A percentile compares a stretch with the other conserved stretches of the same genome.
These are phyloP conservation scores for Trebouxiophyceae sp. DNA, from an alignment of 163 green algal genomes.

Conservation along the genomic window DNA sequence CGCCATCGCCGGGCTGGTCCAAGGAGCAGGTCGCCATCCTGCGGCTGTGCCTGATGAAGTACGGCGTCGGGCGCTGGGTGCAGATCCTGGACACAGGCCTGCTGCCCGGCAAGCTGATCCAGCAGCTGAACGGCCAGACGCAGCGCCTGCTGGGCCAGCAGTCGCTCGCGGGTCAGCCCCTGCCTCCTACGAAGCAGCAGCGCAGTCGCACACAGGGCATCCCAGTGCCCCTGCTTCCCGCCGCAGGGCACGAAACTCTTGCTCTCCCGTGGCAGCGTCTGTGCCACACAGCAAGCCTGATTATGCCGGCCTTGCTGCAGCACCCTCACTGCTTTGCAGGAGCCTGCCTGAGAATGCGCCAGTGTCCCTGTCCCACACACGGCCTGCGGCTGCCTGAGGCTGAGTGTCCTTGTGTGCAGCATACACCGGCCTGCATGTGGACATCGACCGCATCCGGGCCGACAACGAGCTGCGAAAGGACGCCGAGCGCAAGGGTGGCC, in stretches of 20 bases:
- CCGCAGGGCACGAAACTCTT: too few species aligned
- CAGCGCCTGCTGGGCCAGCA: slow-evolving; percentile 88
- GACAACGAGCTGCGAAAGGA: slow-evolving; percentile 66
- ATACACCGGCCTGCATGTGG: slow-evolving; percentile 75
- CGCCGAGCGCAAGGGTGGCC: slow-evolving; percentile 69
- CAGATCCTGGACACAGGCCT: slow-evolving; percentile 73
- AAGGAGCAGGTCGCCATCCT: slow-evolving; percentile 72
- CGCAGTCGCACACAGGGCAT: too few species aligned
- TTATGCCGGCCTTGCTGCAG: too few species aligned
- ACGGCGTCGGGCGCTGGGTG: slow-evolving; percentile 76
- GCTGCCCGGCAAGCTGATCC: slow-evolving; percentile 84
- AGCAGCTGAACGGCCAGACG: slow-evolving; percentile 87
- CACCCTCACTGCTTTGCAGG: too few species aligned
- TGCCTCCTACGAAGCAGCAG: too few species aligned
- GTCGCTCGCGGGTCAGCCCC: slow-evolving; percentile 54
- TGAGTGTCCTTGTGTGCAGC: too few species aligned
- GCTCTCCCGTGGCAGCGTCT: too few species aligned
- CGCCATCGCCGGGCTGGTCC: slow-evolving; percentile 79
- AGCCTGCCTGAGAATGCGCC: too few species aligned
- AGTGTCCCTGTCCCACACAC: too few species aligned
- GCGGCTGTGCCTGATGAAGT: slow-evolving; percentile 80
- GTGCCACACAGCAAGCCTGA: too few species aligned
- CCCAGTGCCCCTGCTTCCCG: too few species aligned
- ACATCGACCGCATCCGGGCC: slow-evolving; percentile 72
- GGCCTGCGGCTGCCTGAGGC: too few species aligned